Conservation (phyloP, 78 protist species). For the Emiliania huxleyi region DNA sequence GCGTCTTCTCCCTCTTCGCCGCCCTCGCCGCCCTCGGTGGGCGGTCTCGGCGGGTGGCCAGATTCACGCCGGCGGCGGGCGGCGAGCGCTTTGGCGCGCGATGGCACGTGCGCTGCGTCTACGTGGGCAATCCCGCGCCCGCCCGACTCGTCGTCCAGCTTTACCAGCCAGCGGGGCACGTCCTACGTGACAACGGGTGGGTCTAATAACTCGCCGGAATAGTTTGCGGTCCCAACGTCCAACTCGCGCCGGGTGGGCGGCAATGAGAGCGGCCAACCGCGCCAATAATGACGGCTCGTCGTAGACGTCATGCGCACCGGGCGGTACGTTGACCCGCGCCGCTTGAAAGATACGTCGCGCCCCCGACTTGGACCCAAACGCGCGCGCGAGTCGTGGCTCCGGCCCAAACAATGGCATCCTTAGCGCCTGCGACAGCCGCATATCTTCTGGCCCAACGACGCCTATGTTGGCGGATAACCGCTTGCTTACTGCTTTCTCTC, state of each 20-base stretch:
- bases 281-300: not conserved
- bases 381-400: not conserved
- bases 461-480: no score
- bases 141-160: conserved; percentile 46
- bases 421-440: not conserved
- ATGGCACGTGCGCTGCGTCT: not conserved
- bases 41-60: no score
- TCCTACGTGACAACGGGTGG: no score
- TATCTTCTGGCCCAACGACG: conserved; percentile 38
- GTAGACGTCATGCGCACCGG: conserved; percentile 42
- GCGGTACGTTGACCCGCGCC: conserved; percentile 38
- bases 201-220: no score
- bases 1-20: no score
- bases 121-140: conserved; percentile 40
- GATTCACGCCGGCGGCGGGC: no score
- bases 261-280: not conserved
- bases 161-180: conserved; percentile 36
- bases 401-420: conserved; percentile 34
- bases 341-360: conserved; percentile 40
- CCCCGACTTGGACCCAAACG: conserved; percentile 27
- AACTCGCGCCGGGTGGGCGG: conserved; percentile 7
- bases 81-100: no score
- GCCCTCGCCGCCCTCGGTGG: no score
- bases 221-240: no score
- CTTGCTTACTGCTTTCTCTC: no score